Percentiles rank a stretch among this genome's conserved stretches.
phyloP scores from a whole-genome alignment of 306 rosid genomes.

The Styphnolobium japonicum region DNA sequence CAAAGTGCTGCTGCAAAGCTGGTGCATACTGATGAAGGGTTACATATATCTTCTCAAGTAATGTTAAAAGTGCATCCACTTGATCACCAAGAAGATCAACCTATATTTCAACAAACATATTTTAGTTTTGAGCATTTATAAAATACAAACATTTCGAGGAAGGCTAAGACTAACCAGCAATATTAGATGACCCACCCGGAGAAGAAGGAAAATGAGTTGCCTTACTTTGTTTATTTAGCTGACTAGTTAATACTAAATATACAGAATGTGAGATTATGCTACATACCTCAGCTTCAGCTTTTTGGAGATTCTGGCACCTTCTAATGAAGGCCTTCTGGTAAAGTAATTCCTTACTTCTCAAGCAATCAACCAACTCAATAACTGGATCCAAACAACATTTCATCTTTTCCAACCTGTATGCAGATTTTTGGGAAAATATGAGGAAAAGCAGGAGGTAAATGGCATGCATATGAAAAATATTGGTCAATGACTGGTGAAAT shows the following conservation, averaged over 20 bases:
- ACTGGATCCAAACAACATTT: slow-evolving; percentile 41
- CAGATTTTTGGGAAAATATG: neutral
- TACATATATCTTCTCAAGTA: slow-evolving; percentile 63
- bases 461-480: neutral
- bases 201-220: neutral
- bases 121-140: slow-evolving; percentile 4
- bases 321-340: slow-evolving; percentile 59
- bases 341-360: slow-evolving; percentile 48
- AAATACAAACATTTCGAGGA: neutral
- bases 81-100: slow-evolving; percentile 96
- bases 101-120: slow-evolving; percentile 28
- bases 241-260: neutral
- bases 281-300: slow-evolving; percentile 79
- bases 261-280: neutral
- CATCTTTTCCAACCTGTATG: slow-evolving; percentile 59
- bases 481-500: neutral
- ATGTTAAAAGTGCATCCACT: slow-evolving; percentile 63
- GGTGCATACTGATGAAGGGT: slow-evolving; percentile 58
- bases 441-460: neutral
- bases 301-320: slow-evolving; percentile 77
- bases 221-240: neutral
- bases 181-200: neutral
- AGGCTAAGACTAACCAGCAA: neutral
- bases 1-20: slow-evolving; percentile 52
- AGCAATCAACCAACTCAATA: slow-evolving; percentile 25